Percentiles rank a stretch among this genome's conserved stretches.
phyloP scores from a whole-genome alignment of 805 yeast genomes.

The Metschnikowia hibisci region DNA sequence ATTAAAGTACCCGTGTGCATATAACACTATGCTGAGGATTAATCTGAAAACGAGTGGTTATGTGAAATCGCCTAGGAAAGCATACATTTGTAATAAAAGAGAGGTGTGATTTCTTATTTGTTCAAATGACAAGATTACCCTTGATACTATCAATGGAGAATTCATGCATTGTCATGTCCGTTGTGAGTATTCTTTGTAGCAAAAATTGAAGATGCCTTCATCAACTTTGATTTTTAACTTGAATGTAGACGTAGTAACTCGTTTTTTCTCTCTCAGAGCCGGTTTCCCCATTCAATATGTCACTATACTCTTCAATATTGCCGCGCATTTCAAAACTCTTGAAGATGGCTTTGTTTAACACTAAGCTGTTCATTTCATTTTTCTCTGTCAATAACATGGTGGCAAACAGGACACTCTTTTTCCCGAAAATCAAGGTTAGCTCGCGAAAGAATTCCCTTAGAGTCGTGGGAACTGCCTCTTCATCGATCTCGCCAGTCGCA shows the following conservation, averaged over 20 bases:
- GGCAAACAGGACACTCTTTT: constrained; percentile 29
- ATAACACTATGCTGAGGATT: too few relatives aligned
- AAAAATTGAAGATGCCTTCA: neutral
- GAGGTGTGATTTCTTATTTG: too few relatives aligned
- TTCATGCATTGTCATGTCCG: neutral
- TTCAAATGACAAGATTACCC: neutral
- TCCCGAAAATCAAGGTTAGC: constrained; percentile 29
- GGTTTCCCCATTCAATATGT: constrained; percentile 18
- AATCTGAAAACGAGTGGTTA: too few relatives aligned
- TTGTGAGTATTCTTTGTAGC: too few relatives aligned
- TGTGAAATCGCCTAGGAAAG: too few relatives aligned
- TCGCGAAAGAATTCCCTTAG: constrained; percentile 18
- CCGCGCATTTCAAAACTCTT: constrained; percentile 32
- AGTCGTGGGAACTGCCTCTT: neutral
- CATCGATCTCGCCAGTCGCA: neutral
- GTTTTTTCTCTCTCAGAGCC: constrained; percentile 11
- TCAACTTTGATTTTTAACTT: constrained; percentile 21
- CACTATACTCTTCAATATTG: constrained; percentile 24
- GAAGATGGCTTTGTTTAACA: constrained; percentile 23
- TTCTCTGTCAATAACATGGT: constrained; percentile 27
- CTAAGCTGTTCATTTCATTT: constrained; percentile 29
- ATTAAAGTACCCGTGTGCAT: neutral
- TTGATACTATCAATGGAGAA: neutral
- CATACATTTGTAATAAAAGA: too few relatives aligned
- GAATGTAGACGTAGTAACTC: constrained; percentile 26